A percentile compares a stretch with the other conserved stretches of the same genome.
These are phyloP conservation scores for Xylaria digitata DNA, from an alignment of 2,329 filamentous ascomycete species.

Conservation along the genomic window DNA sequence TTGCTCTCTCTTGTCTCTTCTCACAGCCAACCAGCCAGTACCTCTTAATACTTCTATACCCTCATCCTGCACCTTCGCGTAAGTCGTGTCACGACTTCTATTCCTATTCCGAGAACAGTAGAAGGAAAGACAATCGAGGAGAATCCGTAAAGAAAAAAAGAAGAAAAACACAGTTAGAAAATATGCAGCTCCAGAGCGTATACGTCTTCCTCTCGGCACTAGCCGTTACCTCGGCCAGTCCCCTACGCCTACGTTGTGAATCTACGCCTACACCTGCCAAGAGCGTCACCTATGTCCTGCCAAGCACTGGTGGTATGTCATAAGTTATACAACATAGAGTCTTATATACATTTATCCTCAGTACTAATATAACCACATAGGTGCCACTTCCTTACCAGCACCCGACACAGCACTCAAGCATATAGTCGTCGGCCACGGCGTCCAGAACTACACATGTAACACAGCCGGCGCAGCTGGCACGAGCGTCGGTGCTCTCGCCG, in stretches of 20 bases:
- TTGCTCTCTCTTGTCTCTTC: constrained; percentile 12
- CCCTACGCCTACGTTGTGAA: constrained; percentile 41
- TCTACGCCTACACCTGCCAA: constrained; percentile 21
- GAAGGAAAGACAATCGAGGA: not conserved
- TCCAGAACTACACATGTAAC: constrained; percentile 76
- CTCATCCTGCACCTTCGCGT: constrained; percentile 16
- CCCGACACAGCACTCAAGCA: constrained; percentile 58
- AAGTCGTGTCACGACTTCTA: constrained; percentile 16
- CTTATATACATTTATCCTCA: too few species aligned
- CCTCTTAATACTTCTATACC: not conserved
- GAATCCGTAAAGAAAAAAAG: constrained; percentile 2
- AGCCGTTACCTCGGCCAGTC: constrained; percentile 45
- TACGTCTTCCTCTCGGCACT: constrained; percentile 46
- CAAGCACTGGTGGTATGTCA: constrained; percentile 52
- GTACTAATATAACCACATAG: constrained; percentile 36
- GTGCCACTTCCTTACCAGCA: constrained; percentile 59
- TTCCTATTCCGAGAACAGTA: not conserved
- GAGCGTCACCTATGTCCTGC: constrained; percentile 51
- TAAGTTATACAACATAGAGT: constrained; percentile 27
- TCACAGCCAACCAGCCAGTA: not conserved
- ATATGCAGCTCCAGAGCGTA: constrained; percentile 47
- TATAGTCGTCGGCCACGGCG: constrained; percentile 71
- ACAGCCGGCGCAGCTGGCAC: constrained; percentile 50
- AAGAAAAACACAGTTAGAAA: constrained; percentile 15
- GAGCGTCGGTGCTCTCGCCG: constrained; percentile 67